Evolutionary conservation across 306 rosid genomes (phyloP).

Genomic region (Dalbergia cultrata): DNA sequence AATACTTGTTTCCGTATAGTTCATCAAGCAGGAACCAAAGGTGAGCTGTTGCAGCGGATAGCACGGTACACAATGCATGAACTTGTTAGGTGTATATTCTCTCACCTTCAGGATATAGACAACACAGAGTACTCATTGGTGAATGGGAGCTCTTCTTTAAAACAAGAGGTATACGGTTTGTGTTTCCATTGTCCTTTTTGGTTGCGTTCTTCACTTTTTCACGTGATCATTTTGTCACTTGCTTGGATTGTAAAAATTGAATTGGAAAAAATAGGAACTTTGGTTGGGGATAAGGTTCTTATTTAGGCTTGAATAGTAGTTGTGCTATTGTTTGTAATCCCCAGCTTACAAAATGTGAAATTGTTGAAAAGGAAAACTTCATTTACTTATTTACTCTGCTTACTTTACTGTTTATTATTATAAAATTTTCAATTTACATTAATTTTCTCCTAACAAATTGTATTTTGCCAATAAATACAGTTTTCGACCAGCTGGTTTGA

Average conservation of each 20-base stretch:
- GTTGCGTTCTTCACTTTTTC: constrained; percentile 27
- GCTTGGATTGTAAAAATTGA: constrained; percentile 14
- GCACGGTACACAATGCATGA: constrained; percentile 93
- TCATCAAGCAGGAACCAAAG: constrained; percentile 89
- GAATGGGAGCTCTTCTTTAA: constrained; percentile 55
- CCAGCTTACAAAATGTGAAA: constrained; percentile 21
- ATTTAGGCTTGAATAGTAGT: too few species aligned
- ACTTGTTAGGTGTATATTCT: constrained; percentile 82
- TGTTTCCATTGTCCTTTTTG: constrained; percentile 25
- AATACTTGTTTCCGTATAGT: constrained; percentile 91
- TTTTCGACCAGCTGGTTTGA: constrained; percentile 14
- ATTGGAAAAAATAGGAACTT: constrained; percentile 12
- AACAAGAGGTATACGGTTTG: constrained; percentile 59
- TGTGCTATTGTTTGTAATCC: constrained; percentile 23
- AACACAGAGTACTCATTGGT: constrained; percentile 54
- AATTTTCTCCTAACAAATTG: neutral
- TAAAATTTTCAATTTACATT: constrained; percentile 16
- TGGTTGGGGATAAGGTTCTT: constrained; percentile 4
- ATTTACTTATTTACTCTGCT: constrained; percentile 13
- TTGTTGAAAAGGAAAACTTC: constrained; percentile 7
- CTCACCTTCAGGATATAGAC: constrained; percentile 80
- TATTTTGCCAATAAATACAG: neutral
- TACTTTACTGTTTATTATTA: neutral
- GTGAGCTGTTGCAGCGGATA: constrained; percentile 89
- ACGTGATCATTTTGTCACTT: constrained; percentile 16